These are phyloP conservation scores for Gonium pectorale DNA, from an alignment of 139 green algal species.

Conservation along the genomic window DNA sequence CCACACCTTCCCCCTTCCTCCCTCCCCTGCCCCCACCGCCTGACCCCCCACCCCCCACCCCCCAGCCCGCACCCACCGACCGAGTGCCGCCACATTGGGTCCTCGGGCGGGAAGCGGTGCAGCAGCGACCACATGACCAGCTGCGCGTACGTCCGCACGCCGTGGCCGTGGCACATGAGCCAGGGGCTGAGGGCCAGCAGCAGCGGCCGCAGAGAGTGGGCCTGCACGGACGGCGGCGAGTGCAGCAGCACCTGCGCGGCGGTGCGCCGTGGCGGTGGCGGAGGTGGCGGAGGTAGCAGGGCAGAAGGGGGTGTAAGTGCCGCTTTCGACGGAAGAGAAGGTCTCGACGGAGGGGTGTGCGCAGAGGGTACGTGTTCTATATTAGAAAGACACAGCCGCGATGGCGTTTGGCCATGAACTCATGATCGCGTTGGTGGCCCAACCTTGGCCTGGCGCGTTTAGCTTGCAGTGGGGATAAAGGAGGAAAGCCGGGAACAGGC, in stretches of 20 bases:
- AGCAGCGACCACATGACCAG: conserved; percentile 56
- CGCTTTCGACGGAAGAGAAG: too few species aligned
- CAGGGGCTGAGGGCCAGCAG: conserved; percentile 57
- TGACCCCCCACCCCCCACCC: not conserved
- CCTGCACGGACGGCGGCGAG: conserved; percentile 20
- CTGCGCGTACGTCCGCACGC: conserved; percentile 63
- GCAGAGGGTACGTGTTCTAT: too few species aligned
- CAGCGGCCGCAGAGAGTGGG: conserved; percentile 46
- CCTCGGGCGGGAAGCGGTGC: conserved; percentile 40
- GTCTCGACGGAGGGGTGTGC: too few species aligned
- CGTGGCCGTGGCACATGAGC: conserved; percentile 64
- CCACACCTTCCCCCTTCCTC: not conserved
- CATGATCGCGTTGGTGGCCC: too few species aligned
- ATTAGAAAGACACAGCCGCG: too few species aligned
- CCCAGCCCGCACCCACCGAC: not conserved
- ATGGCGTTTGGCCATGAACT: too few species aligned
- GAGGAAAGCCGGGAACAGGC: too few species aligned
- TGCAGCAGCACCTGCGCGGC: conserved; percentile 58
- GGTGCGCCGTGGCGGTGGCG: not conserved
- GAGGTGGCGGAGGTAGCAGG: not conserved
- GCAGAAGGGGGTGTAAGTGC: too few species aligned
- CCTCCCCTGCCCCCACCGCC: not conserved
- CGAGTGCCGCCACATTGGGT: conserved; percentile 36
- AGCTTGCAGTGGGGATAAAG: too few species aligned
- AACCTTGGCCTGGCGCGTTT: too few species aligned